A percentile compares a stretch with the other conserved stretches of the same genome.
Conservation (phyloP, 1,139 yeast genomes). For the Diutina mesorugosa region DNA sequence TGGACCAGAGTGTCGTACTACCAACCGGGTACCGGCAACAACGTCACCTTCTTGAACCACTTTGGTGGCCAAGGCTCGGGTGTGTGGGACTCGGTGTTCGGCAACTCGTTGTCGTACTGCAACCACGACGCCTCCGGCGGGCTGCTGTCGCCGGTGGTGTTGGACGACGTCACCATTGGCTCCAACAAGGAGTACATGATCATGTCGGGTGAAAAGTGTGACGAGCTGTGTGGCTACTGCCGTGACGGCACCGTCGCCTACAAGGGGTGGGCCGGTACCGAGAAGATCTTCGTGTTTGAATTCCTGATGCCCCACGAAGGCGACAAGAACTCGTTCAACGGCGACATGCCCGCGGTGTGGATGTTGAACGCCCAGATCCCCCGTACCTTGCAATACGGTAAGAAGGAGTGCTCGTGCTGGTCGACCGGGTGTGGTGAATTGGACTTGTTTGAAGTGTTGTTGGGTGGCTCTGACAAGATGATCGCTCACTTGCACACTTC, state of each 20-base stretch:
- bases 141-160: constrained; percentile 31
- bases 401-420: constrained; percentile 89
- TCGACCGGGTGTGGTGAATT: constrained; percentile 92
- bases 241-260: constrained; percentile 1
- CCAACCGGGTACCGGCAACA: constrained; percentile 13
- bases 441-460: constrained; percentile 67
- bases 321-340: constrained; percentile 17
- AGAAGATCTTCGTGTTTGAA: constrained; percentile 1
- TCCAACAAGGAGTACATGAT: constrained; percentile 52
- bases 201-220: constrained; percentile 45
- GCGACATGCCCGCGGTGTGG: constrained; percentile 92
- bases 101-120: constrained; percentile 16
- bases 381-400: constrained; percentile 81
- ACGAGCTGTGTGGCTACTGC: not conserved
- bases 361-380: constrained; percentile 88
- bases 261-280: constrained; percentile 2
- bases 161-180: constrained; percentile 35
- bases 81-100: constrained; percentile 14
- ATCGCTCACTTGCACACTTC: constrained; percentile 60
- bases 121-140: constrained; percentile 29
- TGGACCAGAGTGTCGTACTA: constrained; percentile 16
- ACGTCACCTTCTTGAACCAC: constrained; percentile 15
- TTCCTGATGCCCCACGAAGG: constrained; percentile 4
- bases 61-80: constrained; percentile 16
- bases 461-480: constrained; percentile 39